These are phyloP conservation scores for Dipteronia dyeriana DNA, from an alignment of 345 rosid species.

Conservation along the genomic window DNA sequence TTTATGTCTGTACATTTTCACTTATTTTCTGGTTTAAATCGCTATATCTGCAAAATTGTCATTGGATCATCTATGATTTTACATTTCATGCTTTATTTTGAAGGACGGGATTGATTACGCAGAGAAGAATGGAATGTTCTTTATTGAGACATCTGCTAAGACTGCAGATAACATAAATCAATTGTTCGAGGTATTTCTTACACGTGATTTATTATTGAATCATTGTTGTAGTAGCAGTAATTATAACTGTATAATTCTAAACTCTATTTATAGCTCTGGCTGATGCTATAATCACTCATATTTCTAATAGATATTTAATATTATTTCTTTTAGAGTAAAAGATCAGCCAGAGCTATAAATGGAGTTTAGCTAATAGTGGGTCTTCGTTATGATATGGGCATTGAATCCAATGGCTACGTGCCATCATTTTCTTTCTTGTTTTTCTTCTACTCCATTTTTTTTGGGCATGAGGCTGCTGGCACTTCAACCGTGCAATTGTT, in stretches of 20 bases:
- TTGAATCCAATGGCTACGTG: neutral
- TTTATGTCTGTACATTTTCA: constrained; percentile 9
- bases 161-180: constrained; percentile 94
- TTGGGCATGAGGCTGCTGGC: neutral
- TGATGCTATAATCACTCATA: neutral
- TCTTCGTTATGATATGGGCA: neutral
- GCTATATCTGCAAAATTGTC: neutral
- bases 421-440: neutral
- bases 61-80: neutral
- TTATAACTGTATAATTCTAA: neutral
- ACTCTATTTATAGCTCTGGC: neutral
- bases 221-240: neutral
- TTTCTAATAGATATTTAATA: no score
- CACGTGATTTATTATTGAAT: constrained; percentile 6
- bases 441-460: neutral
- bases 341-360: no score
- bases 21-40: constrained; percentile 2
- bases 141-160: constrained; percentile 96
- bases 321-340: no score
- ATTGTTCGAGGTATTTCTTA: constrained; percentile 71
- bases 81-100: constrained; percentile 21
- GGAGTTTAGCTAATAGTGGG: neutral
- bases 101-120: constrained; percentile 93
- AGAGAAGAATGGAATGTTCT: constrained; percentile 98
- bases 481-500: neutral